These are phyloP conservation scores for Obba rivulosa DNA, from an alignment of 768 basidiomycete genomes.

Conservation along the genomic window DNA sequence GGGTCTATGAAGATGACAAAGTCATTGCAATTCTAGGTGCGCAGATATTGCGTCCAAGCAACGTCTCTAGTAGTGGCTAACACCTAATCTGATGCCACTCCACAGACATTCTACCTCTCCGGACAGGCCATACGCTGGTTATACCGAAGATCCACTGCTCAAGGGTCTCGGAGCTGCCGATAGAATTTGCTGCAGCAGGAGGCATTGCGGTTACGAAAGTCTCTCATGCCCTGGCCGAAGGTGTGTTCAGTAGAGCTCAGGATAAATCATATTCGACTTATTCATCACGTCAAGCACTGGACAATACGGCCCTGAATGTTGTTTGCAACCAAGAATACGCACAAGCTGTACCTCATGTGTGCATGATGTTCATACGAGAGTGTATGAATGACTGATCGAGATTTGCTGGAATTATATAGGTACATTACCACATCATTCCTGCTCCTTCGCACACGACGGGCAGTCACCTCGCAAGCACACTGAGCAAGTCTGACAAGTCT, in stretches of 20 bases:
- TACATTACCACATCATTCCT: slow-evolving; percentile 75
- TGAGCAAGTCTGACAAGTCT: too few species aligned
- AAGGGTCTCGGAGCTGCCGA: slow-evolving; percentile 59
- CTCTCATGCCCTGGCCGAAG: slow-evolving; percentile 56
- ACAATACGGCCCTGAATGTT: slow-evolving; percentile 66
- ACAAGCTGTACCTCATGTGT: slow-evolving; percentile 72
- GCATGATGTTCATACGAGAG: slow-evolving; percentile 13
- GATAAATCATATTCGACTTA: neutral
- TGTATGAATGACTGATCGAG: neutral
- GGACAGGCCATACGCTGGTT: slow-evolving; percentile 64
- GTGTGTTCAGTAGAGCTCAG: slow-evolving; percentile 27
- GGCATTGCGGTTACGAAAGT: slow-evolving; percentile 59
- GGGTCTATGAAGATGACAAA: slow-evolving; percentile 56
- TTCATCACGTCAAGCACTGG: slow-evolving; percentile 37
- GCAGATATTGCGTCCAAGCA: slow-evolving; percentile 9
- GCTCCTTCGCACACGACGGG: slow-evolving; percentile 36
- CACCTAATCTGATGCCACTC: too few species aligned
- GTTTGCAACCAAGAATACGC: slow-evolving; percentile 83
- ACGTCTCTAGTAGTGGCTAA: too few species aligned
- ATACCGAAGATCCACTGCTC: slow-evolving; percentile 63
- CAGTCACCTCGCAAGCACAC: slow-evolving; percentile 8
- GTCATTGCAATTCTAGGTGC: slow-evolving; percentile 63
- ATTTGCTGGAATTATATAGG: slow-evolving; percentile 31
- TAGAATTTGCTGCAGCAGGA: slow-evolving; percentile 50
- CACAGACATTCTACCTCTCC: slow-evolving; percentile 62